phyloP scores from a whole-genome alignment of 345 rosid genomes.

The Salix caprea region DNA sequence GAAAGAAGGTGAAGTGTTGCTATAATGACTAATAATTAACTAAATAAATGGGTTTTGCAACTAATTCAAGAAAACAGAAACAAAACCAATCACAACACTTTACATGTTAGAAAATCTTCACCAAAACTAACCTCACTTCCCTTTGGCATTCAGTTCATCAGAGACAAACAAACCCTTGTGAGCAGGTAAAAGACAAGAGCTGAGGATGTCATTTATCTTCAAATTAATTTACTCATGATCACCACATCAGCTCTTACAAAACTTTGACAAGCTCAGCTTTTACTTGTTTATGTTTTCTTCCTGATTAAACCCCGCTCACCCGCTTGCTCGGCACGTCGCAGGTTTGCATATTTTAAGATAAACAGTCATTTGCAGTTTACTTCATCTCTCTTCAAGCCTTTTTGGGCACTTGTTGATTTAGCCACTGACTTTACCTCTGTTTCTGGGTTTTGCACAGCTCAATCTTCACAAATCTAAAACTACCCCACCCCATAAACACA shows the following conservation, averaged over 20 bases:
- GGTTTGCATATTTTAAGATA: background rate
- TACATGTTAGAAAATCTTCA: background rate
- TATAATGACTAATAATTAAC: background rate
- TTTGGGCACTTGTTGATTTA: background rate
- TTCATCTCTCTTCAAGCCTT: slow-evolving; percentile 10
- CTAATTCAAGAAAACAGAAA: slow-evolving; percentile 5
- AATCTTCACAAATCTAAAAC: background rate
- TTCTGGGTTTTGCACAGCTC: background rate
- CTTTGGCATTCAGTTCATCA: background rate
- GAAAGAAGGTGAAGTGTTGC: background rate
- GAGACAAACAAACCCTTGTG: slow-evolving; percentile 18
- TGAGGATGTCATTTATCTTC: background rate
- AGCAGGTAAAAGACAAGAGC: background rate
- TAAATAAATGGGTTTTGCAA: slow-evolving; percentile 5
- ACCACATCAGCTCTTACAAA: background rate
- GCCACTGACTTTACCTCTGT: background rate
- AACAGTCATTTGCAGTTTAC: slow-evolving; percentile 8
- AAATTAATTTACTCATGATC: background rate
- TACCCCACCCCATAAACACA: too few relatives aligned
- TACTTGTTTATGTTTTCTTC: slow-evolving; percentile 10
- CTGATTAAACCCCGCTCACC: too few relatives aligned
- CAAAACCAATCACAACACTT: background rate
- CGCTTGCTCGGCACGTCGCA: slow-evolving; percentile 2
- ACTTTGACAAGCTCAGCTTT: background rate
- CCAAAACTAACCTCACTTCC: background rate